Conservation (phyloP, 805 yeast genomes). For the Suhomyces vadensis region DNA sequence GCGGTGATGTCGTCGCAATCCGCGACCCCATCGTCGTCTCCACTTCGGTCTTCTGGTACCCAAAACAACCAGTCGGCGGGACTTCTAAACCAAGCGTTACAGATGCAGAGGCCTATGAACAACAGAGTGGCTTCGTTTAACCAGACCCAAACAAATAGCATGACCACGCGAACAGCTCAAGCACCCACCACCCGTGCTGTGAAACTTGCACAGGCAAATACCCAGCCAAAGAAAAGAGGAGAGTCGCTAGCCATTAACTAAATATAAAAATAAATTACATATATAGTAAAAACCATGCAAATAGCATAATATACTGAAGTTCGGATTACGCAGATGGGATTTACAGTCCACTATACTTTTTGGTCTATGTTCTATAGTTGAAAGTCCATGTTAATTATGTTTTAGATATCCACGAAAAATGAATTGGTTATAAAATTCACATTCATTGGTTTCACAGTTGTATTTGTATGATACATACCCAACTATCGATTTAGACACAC, state of each 20-base stretch:
- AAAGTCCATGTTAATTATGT: too few species aligned
- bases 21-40: constrained; percentile 1
- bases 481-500: too few species aligned
- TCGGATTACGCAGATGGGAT: too few species aligned
- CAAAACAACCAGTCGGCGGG: constrained; percentile 8
- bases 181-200: constrained; percentile 39
- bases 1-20: constrained; percentile 21
- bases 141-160: constrained; percentile 12
- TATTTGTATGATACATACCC: too few species aligned
- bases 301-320: too few species aligned
- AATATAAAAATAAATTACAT: not conserved
- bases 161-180: constrained; percentile 20
- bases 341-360: too few species aligned
- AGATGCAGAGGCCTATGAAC: constrained; percentile 20
- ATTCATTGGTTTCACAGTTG: too few species aligned
- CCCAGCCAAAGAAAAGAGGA: constrained; percentile 7
- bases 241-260: not conserved
- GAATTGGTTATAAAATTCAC: too few species aligned
- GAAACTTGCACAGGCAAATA: constrained; percentile 22
- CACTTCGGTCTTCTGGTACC: not conserved
- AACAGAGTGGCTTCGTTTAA: constrained; percentile 23
- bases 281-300: too few species aligned
- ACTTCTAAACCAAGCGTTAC: constrained; percentile 2
- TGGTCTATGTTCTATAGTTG: too few species aligned
- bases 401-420: too few species aligned